Percentiles rank a stretch among this genome's conserved stretches.
Conservation (phyloP, 257 asterid genomes). For the Solanum lignicaule region DNA sequence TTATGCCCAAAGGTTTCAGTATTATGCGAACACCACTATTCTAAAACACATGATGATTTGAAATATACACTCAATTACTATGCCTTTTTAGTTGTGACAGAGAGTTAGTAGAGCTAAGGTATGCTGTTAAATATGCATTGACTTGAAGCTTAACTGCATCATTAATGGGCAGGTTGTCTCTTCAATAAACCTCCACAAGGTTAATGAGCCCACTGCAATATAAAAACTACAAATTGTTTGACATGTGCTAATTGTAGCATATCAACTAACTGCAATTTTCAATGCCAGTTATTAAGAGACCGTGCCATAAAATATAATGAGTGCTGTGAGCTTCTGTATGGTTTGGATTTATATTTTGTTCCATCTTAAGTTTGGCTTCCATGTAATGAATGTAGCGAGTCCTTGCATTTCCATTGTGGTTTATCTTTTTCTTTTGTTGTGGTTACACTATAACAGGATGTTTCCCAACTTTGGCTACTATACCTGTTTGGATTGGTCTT, state of each 20-base stretch:
- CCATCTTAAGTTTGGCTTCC: background rate
- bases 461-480: conserved; percentile 96
- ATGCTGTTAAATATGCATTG: background rate
- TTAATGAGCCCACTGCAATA: background rate
- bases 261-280: background rate
- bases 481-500: conserved; percentile 97
- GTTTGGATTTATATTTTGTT: background rate
- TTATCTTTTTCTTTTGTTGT: background rate
- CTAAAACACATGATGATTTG: background rate
- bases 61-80: background rate
- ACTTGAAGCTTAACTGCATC: background rate
- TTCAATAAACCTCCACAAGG: background rate
- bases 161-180: background rate
- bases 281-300: background rate
- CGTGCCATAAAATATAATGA: background rate
- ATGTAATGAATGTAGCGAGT: background rate
- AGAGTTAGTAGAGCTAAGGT: background rate
- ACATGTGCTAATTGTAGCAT: background rate
- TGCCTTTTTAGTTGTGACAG: background rate
- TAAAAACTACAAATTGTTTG: background rate
- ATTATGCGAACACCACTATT: background rate
- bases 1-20: background rate
- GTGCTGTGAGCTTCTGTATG: background rate
- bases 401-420: background rate
- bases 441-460: conserved; percentile 49